These are phyloP conservation scores for Euphrasia confusa DNA, from an alignment of 257 asterid genomes.

Conservation along the genomic window DNA sequence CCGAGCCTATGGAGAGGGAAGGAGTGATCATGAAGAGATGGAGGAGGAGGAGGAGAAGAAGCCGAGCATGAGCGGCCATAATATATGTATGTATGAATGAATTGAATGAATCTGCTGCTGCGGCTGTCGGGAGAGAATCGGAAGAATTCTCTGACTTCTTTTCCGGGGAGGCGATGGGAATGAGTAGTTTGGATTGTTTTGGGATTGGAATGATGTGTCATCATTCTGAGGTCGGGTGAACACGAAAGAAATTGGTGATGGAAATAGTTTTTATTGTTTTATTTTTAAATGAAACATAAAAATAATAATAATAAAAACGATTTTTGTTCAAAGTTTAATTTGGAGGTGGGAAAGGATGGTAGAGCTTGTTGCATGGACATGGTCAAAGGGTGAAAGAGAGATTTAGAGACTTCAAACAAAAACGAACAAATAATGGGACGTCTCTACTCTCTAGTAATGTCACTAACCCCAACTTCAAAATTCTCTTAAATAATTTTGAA, in stretches of 20 bases:
- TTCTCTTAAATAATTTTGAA: too few relatives aligned
- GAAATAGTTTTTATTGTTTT: slow-evolving; percentile 15
- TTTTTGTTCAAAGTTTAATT: neutral
- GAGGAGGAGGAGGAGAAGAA: slow-evolving; percentile 29
- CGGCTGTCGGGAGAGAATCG: slow-evolving; percentile 41
- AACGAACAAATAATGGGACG: too few relatives aligned
- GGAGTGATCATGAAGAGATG: slow-evolving; percentile 19
- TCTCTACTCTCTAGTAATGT: neutral
- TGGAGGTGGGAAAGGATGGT: neutral
- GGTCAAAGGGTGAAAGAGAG: neutral
- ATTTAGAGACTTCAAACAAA: neutral
- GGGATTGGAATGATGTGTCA: slow-evolving; percentile 39
- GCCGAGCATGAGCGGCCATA: slow-evolving; percentile 44
- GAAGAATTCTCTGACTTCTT: slow-evolving; percentile 25
- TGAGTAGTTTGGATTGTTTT: slow-evolving; percentile 28
- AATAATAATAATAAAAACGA: neutral
- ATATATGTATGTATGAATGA: neutral
- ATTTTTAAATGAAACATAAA: neutral
- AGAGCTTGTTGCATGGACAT: slow-evolving; percentile 1
- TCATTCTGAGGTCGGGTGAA: slow-evolving; percentile 34
- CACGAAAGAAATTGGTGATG: slow-evolving; percentile 29
- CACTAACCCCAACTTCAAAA: too few relatives aligned
- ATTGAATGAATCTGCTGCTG: neutral
- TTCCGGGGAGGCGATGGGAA: slow-evolving; percentile 17
- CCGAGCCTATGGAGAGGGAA: slow-evolving; percentile 26